Evolutionary conservation across 192 early-diverging fungal species (phyloP), one percentile per base, ranked within the genome.

Genomic region (Obelidium mucronatum): DNA sequence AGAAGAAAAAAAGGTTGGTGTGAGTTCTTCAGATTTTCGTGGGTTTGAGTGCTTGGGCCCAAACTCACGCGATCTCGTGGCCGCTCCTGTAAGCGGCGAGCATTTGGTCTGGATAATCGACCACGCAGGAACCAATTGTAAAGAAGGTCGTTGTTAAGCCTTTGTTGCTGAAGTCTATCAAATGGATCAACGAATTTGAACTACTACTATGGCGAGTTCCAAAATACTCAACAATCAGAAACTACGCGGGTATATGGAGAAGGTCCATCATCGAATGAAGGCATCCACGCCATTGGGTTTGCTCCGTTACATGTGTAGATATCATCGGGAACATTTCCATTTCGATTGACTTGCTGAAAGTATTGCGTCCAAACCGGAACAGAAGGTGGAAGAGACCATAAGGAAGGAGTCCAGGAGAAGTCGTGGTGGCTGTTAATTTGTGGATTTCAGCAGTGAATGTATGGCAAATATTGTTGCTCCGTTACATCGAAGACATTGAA

Each of bases 261-360:
- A n/a, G n/a, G n/a, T n/a, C n/a, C n/a, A n/a, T n/a, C n/a, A n/a
- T n/a, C n/a, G 51, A 72, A 84, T 33, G 81, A 74, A 13, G 78
- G 13, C 1, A 73, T 81, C 81, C 81, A 84, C 2, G 51, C 26
- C 22, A 71, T 39, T 39, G 30, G 63, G 22, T 17, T 58, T 8
- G 74, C 53, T 19, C 71, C 35, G 13, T 39, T n/a, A 54, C 79
- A 82, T 28, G 31, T 44, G 22, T 35, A 31, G 42, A 79, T 35
- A 53, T 82, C 80, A 8, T 79, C 36, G 19, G 17, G 22, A 65
- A 37, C 15, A 2, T 0, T 19, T 22, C 35, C 35, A 19, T 35
- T 11, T 1, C 35, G 36, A 39, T 39, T 65, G 19, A 39, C 31
- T 17, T 37, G 34, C 19, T 65, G 31, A 40, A 65, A 65, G 36